phyloP scores from a whole-genome alignment of 2,329 filamentous ascomycete genomes.

The Cladosporium sp. region DNA sequence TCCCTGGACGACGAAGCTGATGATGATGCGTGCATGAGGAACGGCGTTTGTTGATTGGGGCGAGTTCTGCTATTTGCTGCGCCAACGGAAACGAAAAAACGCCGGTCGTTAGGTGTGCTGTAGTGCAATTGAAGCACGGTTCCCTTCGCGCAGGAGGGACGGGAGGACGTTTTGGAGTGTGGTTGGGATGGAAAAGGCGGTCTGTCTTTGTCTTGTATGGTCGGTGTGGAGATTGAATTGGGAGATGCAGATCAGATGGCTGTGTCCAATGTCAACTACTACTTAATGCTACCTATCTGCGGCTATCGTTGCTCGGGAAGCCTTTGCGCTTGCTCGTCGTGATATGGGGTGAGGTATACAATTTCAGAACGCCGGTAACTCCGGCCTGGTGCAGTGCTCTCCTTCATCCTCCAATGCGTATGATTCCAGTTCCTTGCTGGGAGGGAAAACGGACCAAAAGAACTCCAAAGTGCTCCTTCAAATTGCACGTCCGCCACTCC shows the following conservation, averaged over 20 bases:
- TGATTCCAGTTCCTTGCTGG: too few species aligned
- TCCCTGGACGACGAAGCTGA: neutral
- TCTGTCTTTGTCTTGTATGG: neutral
- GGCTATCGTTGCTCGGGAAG: neutral
- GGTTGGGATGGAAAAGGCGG: neutral
- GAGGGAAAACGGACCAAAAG: neutral
- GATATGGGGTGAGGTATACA: neutral
- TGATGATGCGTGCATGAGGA: too few species aligned
- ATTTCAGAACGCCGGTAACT: neutral
- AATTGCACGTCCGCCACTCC: slow-evolving; percentile 59
- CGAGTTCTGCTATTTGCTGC: neutral
- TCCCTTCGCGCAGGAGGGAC: neutral
- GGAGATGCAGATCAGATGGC: neutral
- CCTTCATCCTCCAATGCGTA: neutral
- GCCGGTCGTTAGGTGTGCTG: neutral
- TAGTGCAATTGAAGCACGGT: neutral
- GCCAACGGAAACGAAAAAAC: neutral
- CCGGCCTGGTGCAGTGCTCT: neutral
- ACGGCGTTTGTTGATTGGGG: neutral
- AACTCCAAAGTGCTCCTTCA: neutral
- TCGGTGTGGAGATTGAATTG: neutral
- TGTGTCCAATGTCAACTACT: neutral
- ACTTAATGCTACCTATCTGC: neutral
- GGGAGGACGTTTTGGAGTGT: neutral
- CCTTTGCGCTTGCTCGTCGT: neutral